Percentiles rank a stretch among this genome's conserved stretches.
phyloP scores from a whole-genome alignment of 306 rosid genomes.

The Sicyos edulis region DNA sequence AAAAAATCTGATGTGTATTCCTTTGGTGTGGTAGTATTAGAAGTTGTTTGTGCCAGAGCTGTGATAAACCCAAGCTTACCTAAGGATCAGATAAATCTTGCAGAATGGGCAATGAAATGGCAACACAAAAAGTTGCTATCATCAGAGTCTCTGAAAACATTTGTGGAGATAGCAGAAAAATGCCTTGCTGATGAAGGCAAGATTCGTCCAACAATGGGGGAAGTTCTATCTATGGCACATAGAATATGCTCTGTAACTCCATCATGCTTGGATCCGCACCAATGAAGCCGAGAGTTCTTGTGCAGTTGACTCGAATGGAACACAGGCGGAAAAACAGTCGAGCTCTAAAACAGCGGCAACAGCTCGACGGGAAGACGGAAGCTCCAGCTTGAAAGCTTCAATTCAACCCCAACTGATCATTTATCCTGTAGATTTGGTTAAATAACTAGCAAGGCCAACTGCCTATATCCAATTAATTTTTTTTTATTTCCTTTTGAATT shows the following conservation, averaged over 20 bases:
- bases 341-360: not conserved
- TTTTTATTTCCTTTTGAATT: conserved; percentile 4
- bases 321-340: not conserved
- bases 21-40: conserved; percentile 81
- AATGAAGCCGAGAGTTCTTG: conserved; percentile 34
- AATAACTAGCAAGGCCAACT: conserved; percentile 14
- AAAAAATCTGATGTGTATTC: conserved; percentile 96
- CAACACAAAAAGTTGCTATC: conserved; percentile 59
- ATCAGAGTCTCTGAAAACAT: conserved; percentile 63
- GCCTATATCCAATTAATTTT: conserved; percentile 20
- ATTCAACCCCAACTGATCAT: conserved; percentile 11
- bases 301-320: not conserved
- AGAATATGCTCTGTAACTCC: conserved; percentile 77
- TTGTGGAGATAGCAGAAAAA: conserved; percentile 84
- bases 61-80: conserved; percentile 90
- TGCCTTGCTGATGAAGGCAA: conserved; percentile 89
- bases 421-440: conserved; percentile 10
- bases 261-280: conserved; percentile 68
- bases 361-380: not conserved
- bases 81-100: conserved; percentile 84
- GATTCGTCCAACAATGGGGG: conserved; percentile 88
- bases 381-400: not conserved
- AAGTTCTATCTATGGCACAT: conserved; percentile 79
- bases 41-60: conserved; percentile 84
- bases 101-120: conserved; percentile 97